Base-by-base conservation (phyloP, 1,139 yeast genomes). In the Wickerhamiella pararugosa region DNA sequence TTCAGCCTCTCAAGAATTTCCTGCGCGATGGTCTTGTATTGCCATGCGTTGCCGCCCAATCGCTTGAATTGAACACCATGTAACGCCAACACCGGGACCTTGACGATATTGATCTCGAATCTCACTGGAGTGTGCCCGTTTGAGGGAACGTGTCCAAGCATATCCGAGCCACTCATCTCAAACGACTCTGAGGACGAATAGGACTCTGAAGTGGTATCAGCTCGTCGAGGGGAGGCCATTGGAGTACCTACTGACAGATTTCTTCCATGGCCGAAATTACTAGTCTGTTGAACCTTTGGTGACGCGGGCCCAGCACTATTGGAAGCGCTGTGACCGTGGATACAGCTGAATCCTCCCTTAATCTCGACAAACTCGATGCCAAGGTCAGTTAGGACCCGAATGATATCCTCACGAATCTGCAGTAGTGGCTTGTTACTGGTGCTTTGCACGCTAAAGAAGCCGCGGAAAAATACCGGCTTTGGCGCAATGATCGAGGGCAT, bases 401-500 rank as follows among this genome's bases (percentile, higher is more conserved):
- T 81, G 39, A 90, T 77, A 56, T 82, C 87, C 54, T 81, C 76
- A 46, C 97, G 75, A 45, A 90, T 87, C 48, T 82, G 83, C 7
- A 93, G 90, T 45, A 90, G 68, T 25, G 95, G 87, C 54, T 86
- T 86, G 5, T 95, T 83, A 2, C 96, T 84, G 0, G 98, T 90
- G 1, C 95, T 82, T 62, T 86, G 96, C 37, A 87, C 97, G 49
- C 92, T 79, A 64, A 90, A 90, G 56, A 90, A 86, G 1, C 97
- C 97, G 60, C 87, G 86, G 59, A 90, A 71, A 65, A 86, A 86
- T 50, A 87, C 72, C 2, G 94, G 87, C 62, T 81, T 81, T 49
- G 95, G 94, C 56, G 77, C 83, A 57, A 86, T 95, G 57, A 87
- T 86, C 0, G 95, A 84, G 27, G 93, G 94, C 96, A 87, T 86